Conservation (phyloP, 1,139 yeast species). For the Saccharomyces hybrid region DNA sequence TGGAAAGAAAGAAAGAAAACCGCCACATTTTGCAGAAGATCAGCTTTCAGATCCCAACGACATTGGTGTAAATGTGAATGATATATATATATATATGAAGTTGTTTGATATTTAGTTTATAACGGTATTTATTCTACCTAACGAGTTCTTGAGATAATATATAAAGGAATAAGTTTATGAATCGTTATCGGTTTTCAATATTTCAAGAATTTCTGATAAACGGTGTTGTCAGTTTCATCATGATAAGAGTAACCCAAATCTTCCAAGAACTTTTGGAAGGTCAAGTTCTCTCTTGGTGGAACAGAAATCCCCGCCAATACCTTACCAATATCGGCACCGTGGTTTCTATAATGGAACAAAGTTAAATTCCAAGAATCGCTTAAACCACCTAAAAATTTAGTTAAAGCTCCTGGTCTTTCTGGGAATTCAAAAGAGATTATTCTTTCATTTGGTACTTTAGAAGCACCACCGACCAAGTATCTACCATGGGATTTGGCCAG, state of each 20-base stretch:
- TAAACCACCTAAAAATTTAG: constrained; percentile 64
- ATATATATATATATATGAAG: not conserved
- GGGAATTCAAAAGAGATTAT: constrained; percentile 88
- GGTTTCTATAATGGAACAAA: constrained; percentile 91
- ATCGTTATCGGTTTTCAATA: constrained; percentile 12
- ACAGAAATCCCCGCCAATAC: constrained; percentile 84
- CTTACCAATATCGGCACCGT: constrained; percentile 91
- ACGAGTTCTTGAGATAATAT: not conserved
- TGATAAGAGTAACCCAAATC: constrained; percentile 66
- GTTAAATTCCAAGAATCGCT: constrained; percentile 85
- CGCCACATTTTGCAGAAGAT: not conserved
- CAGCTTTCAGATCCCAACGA: not conserved
- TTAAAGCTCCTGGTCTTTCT: constrained; percentile 91
- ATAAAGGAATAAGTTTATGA: not conserved
- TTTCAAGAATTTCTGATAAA: constrained; percentile 65
- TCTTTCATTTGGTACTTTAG: constrained; percentile 60
- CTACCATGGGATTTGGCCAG: constrained; percentile 95
- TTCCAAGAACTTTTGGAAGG: constrained; percentile 59
- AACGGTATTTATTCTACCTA: not conserved
- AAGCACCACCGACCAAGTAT: constrained; percentile 87
- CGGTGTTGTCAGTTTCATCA: constrained; percentile 80
- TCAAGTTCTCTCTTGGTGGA: constrained; percentile 59
- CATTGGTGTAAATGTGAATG: not conserved
- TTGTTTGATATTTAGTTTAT: not conserved
- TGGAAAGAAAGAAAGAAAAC: not conserved